Evolutionary conservation across 2,329 filamentous ascomycete species (phyloP), one percentile per base, ranked within the genome.

Genomic region (Aureobasidium sp.): DNA sequence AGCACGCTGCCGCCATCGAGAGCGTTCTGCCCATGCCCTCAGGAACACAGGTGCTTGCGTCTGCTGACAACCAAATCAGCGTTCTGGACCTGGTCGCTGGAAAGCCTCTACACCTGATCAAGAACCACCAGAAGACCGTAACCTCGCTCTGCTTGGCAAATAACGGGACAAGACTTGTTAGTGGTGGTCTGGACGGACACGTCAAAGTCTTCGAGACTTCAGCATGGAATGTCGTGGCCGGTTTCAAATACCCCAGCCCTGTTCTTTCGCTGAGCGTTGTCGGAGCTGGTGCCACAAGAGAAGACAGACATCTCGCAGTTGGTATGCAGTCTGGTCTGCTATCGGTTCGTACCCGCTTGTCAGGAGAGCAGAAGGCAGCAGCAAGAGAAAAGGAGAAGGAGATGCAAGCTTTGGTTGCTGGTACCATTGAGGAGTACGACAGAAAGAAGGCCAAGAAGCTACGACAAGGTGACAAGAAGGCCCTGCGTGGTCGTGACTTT

Each of bases 81-180:
- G 91, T 99, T 12, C 82, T 99, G 65, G 94, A 99, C 73, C 83
- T 99, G 48, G 88, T 97, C 17, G 93, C 92, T 55, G 94, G 90
- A 29, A 91, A 90, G 71, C 91, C 93, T 5, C 79, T 96, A 63
- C 88, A 91, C 68, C 80, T 96, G 71, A 87, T 99, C 66, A 87
- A 87, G 68, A 97, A 95, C 73, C 94, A 99, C 76, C 94, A 99
- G 73, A 99, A 97, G 84, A 96, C 94, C 0, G 92, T 99, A 64
- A 97, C 94, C 0, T 87, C 89, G 8, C 82, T 99, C 61, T 87
- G 88, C 57, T 79, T 95, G 37, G 92, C 91, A 8, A 92, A 90
- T 48, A 85, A 89, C 67, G 90, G 89, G 51, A 85, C 85, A 56
- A 85, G 94, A 56, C 82, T 99, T 62, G 84, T 99, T 60, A 92